A percentile compares a stretch with the other conserved stretches of the same genome.
Evolutionary conservation across 2,329 filamentous ascomycete genomes (phyloP).

Genomic region (Teratosphaeria destructans): DNA sequence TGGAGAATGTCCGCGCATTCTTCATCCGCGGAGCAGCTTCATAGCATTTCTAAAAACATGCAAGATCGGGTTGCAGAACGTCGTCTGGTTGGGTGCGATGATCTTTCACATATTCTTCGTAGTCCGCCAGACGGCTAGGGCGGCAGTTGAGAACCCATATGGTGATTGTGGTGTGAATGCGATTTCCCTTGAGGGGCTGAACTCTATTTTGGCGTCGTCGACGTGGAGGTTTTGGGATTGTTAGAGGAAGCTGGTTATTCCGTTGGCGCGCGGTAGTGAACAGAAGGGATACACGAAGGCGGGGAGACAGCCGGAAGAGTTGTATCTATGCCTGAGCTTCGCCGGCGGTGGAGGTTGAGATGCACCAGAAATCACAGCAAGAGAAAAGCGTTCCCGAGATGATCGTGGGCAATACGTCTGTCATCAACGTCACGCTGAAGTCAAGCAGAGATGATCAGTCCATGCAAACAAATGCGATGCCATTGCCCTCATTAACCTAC

Average conservation of each 20-base stretch:
- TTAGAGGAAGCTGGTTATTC: constrained; percentile 8
- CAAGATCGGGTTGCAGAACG: constrained; percentile 11
- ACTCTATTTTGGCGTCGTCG: constrained; percentile 21
- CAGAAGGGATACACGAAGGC: neutral
- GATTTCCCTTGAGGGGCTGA: constrained; percentile 22
- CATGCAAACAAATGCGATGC: neutral
- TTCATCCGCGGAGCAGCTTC: constrained; percentile 4
- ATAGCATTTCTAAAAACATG: constrained; percentile 17
- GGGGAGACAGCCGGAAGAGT: neutral
- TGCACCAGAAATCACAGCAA: neutral
- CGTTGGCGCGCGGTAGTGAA: constrained; percentile 5
- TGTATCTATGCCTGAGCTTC: neutral
- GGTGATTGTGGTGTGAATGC: constrained; percentile 9
- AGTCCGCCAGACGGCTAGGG: constrained; percentile 22
- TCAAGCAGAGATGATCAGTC: neutral
- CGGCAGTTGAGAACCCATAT: constrained; percentile 5
- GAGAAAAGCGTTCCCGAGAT: too few species aligned
- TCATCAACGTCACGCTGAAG: too few species aligned
- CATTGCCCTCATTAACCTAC: neutral
- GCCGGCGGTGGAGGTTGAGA: neutral
- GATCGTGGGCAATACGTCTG: too few species aligned
- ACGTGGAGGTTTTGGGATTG: constrained; percentile 8
- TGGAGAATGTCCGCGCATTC: too few species aligned
- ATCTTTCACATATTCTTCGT: constrained; percentile 23
- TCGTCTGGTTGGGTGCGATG: constrained; percentile 20